A percentile compares a stretch with the other conserved stretches of the same genome.
These are phyloP conservation scores for Herpotrichia juniperi DNA, from an alignment of 2,329 filamentous ascomycete genomes.

Conservation along the genomic window DNA sequence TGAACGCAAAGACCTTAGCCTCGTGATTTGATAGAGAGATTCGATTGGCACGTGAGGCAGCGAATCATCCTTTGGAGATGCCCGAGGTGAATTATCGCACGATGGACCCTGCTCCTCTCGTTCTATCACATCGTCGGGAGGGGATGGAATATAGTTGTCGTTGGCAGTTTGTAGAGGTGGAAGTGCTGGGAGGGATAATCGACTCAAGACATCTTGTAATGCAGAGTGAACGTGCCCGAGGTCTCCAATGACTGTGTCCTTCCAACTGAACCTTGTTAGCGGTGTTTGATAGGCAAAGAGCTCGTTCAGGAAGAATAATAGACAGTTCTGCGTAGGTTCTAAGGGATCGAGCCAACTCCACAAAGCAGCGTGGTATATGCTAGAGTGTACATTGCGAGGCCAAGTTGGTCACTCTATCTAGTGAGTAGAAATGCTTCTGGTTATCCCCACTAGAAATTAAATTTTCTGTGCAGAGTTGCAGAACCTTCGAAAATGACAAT, in stretches of 20 bases:
- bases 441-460: too few species aligned
- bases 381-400: too few species aligned
- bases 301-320: too few species aligned
- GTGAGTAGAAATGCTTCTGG: too few species aligned
- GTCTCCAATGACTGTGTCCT: constrained; percentile 29
- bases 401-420: too few species aligned
- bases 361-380: too few species aligned
- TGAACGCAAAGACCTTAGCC: constrained; percentile 41
- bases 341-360: too few species aligned
- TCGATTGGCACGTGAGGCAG: constrained; percentile 50
- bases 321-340: too few species aligned
- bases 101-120: constrained; percentile 39
- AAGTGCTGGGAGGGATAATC: constrained; percentile 45
- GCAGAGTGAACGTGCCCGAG: constrained; percentile 39
- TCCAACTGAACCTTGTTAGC: constrained; percentile 27
- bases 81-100: constrained; percentile 37
- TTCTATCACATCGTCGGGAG: constrained; percentile 44
- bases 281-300: constrained; percentile 5
- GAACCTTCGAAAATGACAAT: too few species aligned
- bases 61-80: constrained; percentile 33
- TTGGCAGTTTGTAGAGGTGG: constrained; percentile 39
- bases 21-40: constrained; percentile 57
- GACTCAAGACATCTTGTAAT: constrained; percentile 50
- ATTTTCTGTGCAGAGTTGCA: too few species aligned
- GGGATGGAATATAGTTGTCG: constrained; percentile 21